Conservation (phyloP, 495 filamentous ascomycete genomes). For the Aspergillus steynii region DNA sequence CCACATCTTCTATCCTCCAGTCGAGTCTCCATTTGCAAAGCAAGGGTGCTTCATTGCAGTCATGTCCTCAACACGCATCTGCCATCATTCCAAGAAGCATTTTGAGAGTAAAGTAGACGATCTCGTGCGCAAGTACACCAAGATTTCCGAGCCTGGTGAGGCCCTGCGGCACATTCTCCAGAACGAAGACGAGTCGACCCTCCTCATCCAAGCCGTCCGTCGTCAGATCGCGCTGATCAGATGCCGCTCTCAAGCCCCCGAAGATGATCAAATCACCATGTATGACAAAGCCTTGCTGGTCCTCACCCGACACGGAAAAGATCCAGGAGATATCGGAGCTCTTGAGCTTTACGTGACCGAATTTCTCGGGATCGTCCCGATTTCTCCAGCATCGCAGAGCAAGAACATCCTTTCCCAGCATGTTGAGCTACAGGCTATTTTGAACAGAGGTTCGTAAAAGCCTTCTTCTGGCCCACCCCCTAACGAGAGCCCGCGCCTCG, state of each 20-base stretch:
- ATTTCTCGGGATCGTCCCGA: conserved; percentile 34
- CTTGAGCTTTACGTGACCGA: conserved; percentile 43
- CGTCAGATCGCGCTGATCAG: conserved; percentile 33
- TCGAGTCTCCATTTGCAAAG: background rate
- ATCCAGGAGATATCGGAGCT: conserved; percentile 27
- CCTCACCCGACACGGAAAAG: conserved; percentile 31
- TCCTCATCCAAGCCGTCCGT: conserved; percentile 30
- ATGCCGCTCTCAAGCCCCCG: conserved; percentile 35
- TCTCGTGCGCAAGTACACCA: conserved; percentile 26
- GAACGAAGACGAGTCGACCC: conserved; percentile 12
- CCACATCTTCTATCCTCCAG: background rate
- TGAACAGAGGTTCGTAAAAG: conserved; percentile 20
- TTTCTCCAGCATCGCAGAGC: conserved; percentile 11
- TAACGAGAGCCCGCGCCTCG: background rate
- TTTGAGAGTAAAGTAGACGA: conserved; percentile 18
- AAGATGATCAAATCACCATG: conserved; percentile 42
- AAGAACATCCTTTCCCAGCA: conserved; percentile 18
- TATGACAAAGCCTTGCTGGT: conserved; percentile 40
- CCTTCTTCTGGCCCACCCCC: background rate
- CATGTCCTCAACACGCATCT: background rate
- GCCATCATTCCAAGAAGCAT: conserved; percentile 5
- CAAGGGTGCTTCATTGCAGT: background rate
- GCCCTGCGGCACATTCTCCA: conserved; percentile 27
- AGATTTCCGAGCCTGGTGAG: conserved; percentile 19
- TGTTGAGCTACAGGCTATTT: conserved; percentile 17